A percentile compares a stretch with the other conserved stretches of the same genome.
These are phyloP conservation scores for Euphorbia schlechtendalii DNA, from an alignment of 441 rosid genomes.

Conservation along the genomic window DNA sequence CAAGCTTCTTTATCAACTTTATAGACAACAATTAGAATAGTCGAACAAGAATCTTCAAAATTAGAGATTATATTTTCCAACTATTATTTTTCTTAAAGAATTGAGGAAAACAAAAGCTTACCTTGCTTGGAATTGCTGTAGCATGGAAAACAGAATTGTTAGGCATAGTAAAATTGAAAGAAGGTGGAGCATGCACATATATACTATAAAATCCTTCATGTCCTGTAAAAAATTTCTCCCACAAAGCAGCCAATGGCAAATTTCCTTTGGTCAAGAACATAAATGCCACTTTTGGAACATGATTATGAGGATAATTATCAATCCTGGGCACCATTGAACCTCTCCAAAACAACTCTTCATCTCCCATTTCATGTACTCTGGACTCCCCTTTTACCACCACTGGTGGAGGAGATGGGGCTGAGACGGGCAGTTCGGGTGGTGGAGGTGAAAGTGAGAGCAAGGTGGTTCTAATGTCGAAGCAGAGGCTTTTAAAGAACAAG, in stretches of 20 bases:
- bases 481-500: constrained; percentile 7
- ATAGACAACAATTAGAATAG: no score
- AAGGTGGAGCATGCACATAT: constrained; percentile 30
- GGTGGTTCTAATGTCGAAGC: neutral
- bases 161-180: constrained; percentile 23
- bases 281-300: constrained; percentile 68
- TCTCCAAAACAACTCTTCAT: constrained; percentile 58
- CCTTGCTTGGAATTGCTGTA: constrained; percentile 40
- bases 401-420: no score
- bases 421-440: no score
- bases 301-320: constrained; percentile 32
- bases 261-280: constrained; percentile 37
- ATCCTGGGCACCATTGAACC: constrained; percentile 59
- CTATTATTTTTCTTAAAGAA: no score
- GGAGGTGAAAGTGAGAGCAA: neutral
- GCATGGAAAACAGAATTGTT: constrained; percentile 27
- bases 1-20: no score
- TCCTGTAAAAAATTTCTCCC: constrained; percentile 36
- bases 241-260: constrained; percentile 27
- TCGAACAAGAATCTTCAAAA: no score
- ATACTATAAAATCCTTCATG: constrained; percentile 29
- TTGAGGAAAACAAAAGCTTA: constrained; percentile 11
- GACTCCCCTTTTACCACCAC: no score
- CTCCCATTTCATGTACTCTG: constrained; percentile 51
- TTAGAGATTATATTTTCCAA: no score